Percentiles rank a stretch among this genome's conserved stretches.
These are phyloP conservation scores for Neurospora africana DNA, from an alignment of 495 filamentous ascomycete species.

Conservation along the genomic window DNA sequence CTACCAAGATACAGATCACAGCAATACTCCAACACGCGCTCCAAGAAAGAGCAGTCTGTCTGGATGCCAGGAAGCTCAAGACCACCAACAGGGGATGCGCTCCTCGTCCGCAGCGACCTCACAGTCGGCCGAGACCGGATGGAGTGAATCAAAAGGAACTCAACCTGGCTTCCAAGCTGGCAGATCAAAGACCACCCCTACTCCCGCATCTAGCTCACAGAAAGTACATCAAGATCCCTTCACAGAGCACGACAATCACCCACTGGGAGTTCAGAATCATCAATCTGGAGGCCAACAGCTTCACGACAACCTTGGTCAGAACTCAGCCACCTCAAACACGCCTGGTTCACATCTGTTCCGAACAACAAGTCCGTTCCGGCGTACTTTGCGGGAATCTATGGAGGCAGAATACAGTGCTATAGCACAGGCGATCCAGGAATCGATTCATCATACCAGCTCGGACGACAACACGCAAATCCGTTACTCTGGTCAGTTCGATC, in stretches of 20 bases:
- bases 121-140: background rate
- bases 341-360: conserved; percentile 38
- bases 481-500: conserved; percentile 11
- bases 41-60: background rate
- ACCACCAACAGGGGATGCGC: background rate
- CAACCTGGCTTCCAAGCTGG: background rate
- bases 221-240: background rate
- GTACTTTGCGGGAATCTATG: conserved; percentile 36
- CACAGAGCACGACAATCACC: background rate
- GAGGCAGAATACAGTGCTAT: conserved; percentile 16
- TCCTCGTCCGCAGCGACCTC: background rate
- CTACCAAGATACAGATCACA: background rate
- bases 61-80: background rate
- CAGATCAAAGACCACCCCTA: background rate
- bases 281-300: conserved; percentile 3
- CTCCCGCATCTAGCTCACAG: background rate
- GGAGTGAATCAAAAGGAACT: conserved; percentile 1
- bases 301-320: conserved; percentile 10
- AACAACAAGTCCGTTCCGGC: conserved; percentile 46
- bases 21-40: background rate
- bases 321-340: conserved; percentile 33
- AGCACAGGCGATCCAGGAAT: conserved; percentile 16
- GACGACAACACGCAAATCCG: conserved; percentile 12
- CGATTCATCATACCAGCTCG: background rate
- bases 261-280: background rate